These are phyloP conservation scores for Hypholoma sublateritium DNA, from an alignment of 768 basidiomycete genomes.

Conservation along the genomic window DNA sequence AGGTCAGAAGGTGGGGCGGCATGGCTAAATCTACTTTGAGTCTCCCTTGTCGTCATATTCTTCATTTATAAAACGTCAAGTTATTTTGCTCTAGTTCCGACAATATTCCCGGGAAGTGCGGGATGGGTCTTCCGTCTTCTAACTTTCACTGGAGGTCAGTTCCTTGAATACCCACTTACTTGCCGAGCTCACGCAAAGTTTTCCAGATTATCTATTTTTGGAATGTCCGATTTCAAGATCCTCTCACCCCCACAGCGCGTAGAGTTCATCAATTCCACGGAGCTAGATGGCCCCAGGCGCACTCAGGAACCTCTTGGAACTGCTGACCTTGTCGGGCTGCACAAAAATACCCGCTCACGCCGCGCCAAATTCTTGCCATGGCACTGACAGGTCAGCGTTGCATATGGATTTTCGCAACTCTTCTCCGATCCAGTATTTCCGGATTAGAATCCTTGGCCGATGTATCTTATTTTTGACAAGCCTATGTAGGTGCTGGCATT, in stretches of 20 bases:
- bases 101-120: constrained; percentile 21
- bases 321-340: constrained; percentile 3
- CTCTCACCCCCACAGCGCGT: constrained; percentile 4
- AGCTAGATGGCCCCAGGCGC: constrained; percentile 2
- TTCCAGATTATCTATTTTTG: not conserved
- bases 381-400: not conserved
- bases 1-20: constrained; percentile 5
- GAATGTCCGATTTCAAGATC: not conserved
- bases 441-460: not conserved
- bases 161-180: not conserved
- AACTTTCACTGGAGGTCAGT: not conserved
- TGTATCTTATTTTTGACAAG: not conserved
- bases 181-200: not conserved
- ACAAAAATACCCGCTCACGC: constrained; percentile 4
- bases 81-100: constrained; percentile 13
- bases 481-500: constrained; percentile 4
- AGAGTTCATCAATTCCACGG: constrained; percentile 5
- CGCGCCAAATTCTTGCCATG: not conserved
- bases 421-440: constrained; percentile 3
- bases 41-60: constrained; percentile 18
- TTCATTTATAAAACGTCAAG: constrained; percentile 15
- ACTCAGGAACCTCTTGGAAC: constrained; percentile 3
- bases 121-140: constrained; percentile 4
- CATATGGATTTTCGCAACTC: constrained; percentile 1
- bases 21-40: constrained; percentile 1